Evolutionary conservation across 331 rosid genomes (phyloP).

Genomic region (Cydonia oblonga): DNA sequence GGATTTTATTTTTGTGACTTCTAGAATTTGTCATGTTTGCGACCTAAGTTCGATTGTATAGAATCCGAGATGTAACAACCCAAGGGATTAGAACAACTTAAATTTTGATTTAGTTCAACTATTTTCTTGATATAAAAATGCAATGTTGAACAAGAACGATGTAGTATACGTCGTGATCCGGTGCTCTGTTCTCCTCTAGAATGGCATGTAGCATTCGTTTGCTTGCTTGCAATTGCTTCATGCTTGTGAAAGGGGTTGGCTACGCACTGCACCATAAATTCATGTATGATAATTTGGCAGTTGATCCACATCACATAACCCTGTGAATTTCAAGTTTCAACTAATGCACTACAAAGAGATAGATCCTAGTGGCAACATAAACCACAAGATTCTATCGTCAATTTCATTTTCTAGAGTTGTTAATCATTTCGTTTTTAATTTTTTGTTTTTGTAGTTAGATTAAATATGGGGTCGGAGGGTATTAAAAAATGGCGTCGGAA

Average conservation of each 20-base stretch:
- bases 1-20: background rate
- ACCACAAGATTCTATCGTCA: background rate
- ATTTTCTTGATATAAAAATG: background rate
- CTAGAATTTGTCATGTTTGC: background rate
- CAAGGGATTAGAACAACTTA: background rate
- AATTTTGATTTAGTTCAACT: background rate
- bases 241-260: background rate
- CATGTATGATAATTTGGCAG: no score
- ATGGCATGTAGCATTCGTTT: background rate
- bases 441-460: no score
- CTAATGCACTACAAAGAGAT: background rate
- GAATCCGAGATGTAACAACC: background rate
- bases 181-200: background rate
- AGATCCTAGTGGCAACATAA: background rate
- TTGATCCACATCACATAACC: background rate
- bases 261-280: no score
- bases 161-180: background rate
- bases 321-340: background rate
- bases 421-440: no score
- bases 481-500: no score
- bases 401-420: background rate
- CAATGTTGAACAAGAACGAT: background rate
- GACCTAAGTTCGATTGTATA: background rate
- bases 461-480: background rate
- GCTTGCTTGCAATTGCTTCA: background rate